Conservation (phyloP, 495 filamentous ascomycete species). For the Aspergillus wentii region DNA sequence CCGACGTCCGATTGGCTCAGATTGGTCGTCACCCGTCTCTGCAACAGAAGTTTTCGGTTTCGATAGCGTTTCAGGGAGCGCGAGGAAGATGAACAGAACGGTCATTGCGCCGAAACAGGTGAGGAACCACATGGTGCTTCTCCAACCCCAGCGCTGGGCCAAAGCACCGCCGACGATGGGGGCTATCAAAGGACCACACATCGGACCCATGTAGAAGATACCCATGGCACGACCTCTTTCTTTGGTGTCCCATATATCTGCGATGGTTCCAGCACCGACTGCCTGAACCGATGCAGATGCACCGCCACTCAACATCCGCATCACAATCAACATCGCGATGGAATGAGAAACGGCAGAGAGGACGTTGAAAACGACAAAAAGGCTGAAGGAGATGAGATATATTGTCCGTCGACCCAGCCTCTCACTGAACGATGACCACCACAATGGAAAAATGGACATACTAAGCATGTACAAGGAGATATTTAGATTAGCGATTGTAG, state of each 20-base stretch:
- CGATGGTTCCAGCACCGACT: conserved; percentile 88
- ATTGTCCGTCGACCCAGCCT: conserved; percentile 76
- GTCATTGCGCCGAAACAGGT: conserved; percentile 67
- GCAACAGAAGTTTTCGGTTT: conserved; percentile 16
- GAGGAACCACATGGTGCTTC: conserved; percentile 84
- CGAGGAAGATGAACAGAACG: conserved; percentile 58
- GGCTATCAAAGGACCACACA: conserved; percentile 79
- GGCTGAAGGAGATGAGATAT: conserved; percentile 74
- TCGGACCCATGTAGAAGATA: conserved; percentile 84
- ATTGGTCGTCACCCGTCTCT: conserved; percentile 14
- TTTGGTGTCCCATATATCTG: conserved; percentile 81
- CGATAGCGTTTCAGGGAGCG: conserved; percentile 64
- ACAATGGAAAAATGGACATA: conserved; percentile 89
- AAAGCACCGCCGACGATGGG: conserved; percentile 85
- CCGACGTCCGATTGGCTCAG: conserved; percentile 16
- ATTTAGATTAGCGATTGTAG: conserved; percentile 75
- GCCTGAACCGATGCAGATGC: conserved; percentile 86
- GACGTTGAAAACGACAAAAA: conserved; percentile 76
- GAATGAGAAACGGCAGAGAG: conserved; percentile 67
- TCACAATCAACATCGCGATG: conserved; percentile 80
- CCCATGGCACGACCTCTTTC: conserved; percentile 89
- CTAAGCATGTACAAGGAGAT: conserved; percentile 85
- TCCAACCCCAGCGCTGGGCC: conserved; percentile 68
- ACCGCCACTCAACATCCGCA: conserved; percentile 78
- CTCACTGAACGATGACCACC: conserved; percentile 93